Percentiles rank a stretch among this genome's conserved stretches.
These are phyloP conservation scores for Drechslera avenae DNA, from an alignment of 2,329 filamentous ascomycete species.

Conservation along the genomic window DNA sequence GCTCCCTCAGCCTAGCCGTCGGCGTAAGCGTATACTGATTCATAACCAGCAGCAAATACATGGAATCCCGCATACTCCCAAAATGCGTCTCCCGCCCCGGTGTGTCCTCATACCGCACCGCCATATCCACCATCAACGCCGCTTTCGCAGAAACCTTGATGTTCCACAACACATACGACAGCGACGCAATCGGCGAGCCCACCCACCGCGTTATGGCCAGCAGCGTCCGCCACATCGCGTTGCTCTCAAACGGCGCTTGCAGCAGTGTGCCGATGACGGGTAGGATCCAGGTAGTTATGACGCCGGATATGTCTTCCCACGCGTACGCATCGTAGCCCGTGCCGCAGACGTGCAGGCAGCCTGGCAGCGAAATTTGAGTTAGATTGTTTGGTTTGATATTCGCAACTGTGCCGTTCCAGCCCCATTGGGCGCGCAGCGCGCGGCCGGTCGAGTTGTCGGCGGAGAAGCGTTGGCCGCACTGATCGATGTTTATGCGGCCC, in stretches of 20 bases:
- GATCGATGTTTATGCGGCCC: too few species aligned
- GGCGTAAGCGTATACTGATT: slow-evolving; percentile 53
- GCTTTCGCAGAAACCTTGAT: slow-evolving; percentile 49
- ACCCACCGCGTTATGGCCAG: slow-evolving; percentile 47
- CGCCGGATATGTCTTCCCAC: slow-evolving; percentile 39
- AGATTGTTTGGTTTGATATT: slow-evolving; percentile 13
- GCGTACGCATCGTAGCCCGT: slow-evolving; percentile 37
- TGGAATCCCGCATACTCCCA: slow-evolving; percentile 50
- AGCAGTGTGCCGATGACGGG: slow-evolving; percentile 48
- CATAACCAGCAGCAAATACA: slow-evolving; percentile 53
- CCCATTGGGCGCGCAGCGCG: slow-evolving; percentile 17
- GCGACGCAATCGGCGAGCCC: slow-evolving; percentile 46
- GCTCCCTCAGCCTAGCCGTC: slow-evolving; percentile 14
- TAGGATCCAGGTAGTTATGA: slow-evolving; percentile 51
- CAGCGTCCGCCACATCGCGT: slow-evolving; percentile 44
- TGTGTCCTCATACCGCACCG: slow-evolving; percentile 38
- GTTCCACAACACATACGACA: slow-evolving; percentile 50
- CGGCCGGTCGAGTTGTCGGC: too few species aligned
- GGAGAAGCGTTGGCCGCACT: too few species aligned
- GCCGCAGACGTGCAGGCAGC: slow-evolving; percentile 46
- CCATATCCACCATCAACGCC: slow-evolving; percentile 50
- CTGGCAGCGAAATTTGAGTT: slow-evolving; percentile 40
- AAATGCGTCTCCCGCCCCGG: slow-evolving; percentile 41
- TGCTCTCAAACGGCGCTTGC: slow-evolving; percentile 52
- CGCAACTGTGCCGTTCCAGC: slow-evolving; percentile 26